Base-by-base conservation (phyloP, 2,329 filamentous ascomycete genomes). In the Aspergillus novofumigatus region DNA sequence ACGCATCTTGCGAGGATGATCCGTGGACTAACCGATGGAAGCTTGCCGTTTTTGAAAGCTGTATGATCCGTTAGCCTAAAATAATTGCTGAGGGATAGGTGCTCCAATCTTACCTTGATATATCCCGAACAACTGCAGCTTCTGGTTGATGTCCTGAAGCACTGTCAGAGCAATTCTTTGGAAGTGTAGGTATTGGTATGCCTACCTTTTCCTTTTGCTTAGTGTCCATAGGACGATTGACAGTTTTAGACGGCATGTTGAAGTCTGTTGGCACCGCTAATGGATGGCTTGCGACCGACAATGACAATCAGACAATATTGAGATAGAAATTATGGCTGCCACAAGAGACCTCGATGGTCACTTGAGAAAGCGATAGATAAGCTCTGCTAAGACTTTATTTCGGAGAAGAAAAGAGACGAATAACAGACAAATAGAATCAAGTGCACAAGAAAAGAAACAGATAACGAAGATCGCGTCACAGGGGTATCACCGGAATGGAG, bases 41-140 rank as follows among this genome's bases (percentile, higher is more conserved):
- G 87, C 76, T 97, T 97, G 80, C 92, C 92, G 66, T 86, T 84
- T 71, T 89, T 82, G 75, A 97, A 97, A 53, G 92, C 93, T 81
- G 74, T 77, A 49, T 26, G 29, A 41, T 59, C 17, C 7, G 32
- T 65, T 55, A 69, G 59, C 44, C 57, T 29, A 14, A 23, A 23
- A 25, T 48, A 42, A 41, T 49, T 35, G n/a, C 45, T 55, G 29
- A 48, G 52, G 23, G 17, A 29, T 29, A 35, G 8, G 21, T 23
- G 29, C 38, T 6, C 29, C 4, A 28, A 17, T 56, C 62, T 59
- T 62, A 86, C 84, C 84, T 65, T 82, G 79, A 77, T 87, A 84
- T 75, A 97, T 97, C 69, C 93, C 94, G 70, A 95, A 99, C 41
- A 97, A 78, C 77, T 97, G 92, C 52, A 99, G 86, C 81, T 99